These are phyloP conservation scores for Scenedesmus sp. DNA, from an alignment of 163 green algal species.

Conservation along the genomic window DNA sequence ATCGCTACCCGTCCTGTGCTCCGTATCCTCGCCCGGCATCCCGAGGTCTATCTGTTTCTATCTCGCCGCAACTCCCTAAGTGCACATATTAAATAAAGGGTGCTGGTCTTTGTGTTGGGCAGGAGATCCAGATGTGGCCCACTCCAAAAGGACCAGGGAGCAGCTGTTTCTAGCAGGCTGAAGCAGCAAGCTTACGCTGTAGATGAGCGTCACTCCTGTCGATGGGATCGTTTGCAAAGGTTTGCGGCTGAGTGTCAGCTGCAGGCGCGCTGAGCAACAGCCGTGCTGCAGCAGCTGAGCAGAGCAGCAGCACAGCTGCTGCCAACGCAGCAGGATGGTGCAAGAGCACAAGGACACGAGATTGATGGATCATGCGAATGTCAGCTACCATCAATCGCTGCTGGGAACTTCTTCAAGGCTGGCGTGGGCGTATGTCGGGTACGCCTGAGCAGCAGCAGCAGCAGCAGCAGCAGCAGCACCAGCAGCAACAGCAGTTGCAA, in stretches of 20 bases:
- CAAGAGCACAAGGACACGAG: not conserved
- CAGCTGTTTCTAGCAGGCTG: not conserved
- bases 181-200: not conserved
- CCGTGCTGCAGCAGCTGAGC: not conserved
- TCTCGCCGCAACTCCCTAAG: too few relatives aligned
- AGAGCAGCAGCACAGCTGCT: slow-evolving; percentile 7
- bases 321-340: not conserved
- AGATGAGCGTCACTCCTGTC: not conserved
- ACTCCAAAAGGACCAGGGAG: not conserved
- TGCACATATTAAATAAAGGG: too few relatives aligned
- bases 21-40: too few relatives aligned
- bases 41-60: too few relatives aligned
- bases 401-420: not conserved
- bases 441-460: not conserved
- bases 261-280: not conserved
- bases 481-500: slow-evolving; percentile 3
- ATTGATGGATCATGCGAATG: not conserved
- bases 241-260: not conserved
- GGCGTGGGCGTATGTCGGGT: not conserved
- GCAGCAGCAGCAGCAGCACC: not conserved
- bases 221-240: not conserved
- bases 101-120: too few relatives aligned
- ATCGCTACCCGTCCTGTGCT: too few relatives aligned
- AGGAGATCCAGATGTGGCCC: not conserved
- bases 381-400: slow-evolving; percentile 8